Base-by-base conservation (phyloP, 768 basidiomycete genomes). In the Auriculariales sp. region DNA sequence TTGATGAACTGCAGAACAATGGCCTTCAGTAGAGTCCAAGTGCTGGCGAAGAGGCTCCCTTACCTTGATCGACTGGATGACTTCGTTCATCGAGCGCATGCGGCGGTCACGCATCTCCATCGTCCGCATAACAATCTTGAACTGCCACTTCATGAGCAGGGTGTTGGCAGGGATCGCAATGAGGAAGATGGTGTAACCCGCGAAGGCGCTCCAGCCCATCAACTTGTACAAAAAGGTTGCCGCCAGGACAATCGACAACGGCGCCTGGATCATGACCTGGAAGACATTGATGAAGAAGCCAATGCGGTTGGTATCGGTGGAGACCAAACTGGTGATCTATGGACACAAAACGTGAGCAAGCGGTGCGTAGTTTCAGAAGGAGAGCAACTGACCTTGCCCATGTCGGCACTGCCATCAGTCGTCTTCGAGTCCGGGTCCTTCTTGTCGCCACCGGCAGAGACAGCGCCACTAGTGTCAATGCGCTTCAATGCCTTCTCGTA, bases 51-150 rank as follows among this genome's bases (percentile, higher is more conserved):
- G n/a, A n/a, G n/a, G n/a, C n/a, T n/a, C n/a, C n/a, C n/a, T n/a
- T n/a, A n/a, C n/a, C n/a, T 44, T 44, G 22, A 44, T 44, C 5
- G 39, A 4, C 39, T 44, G 39, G 39, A 44, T 44, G 22, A 44
- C 39, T 15, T 44, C 39, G 19, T 44, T 44, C 39, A 44, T 44
- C 22, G 22, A 24, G 19, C 39, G 39, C 39, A 44, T 44, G 19
- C 39, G 39, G 19, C 39, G 39, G 39, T 44, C 39, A 25, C 39
- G 39, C 39, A 44, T 44, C 39, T 44, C 39, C n/a, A 36, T 15
- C 19, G 27, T 19, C 22, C 22, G 22, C 19, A 44, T 19, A 9
- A 44, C 39, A 25, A 10, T 15, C 31, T 32, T 12, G 39, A 24
- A 44, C 22, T 44, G 39, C 39, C 17, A 22, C 22, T 44, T 44